Conservation (phyloP, 306 rosid species). For the Vachellia collinsii region DNA sequence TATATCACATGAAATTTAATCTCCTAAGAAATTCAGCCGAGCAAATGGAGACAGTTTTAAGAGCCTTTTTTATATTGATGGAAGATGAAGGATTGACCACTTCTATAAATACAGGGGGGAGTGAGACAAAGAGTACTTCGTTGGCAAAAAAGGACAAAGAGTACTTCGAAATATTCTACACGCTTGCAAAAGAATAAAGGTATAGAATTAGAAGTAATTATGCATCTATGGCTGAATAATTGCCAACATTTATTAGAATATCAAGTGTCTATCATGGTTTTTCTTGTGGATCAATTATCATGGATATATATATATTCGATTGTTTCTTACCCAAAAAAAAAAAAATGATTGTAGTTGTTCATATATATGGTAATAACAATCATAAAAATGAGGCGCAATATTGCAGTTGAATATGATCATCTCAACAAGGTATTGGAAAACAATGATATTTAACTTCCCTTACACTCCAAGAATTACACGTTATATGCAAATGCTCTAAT, state of each 20-base stretch:
- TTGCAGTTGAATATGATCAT: background rate
- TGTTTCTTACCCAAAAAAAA: too few relatives aligned
- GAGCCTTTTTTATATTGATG: background rate
- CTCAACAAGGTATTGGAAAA: background rate
- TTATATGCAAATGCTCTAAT: background rate
- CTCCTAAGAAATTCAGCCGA: constrained; percentile 42
- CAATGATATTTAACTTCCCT: background rate
- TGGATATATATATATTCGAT: background rate
- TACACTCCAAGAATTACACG: background rate
- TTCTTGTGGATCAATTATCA: background rate
- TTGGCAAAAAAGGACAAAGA: too few relatives aligned
- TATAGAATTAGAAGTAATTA: background rate
- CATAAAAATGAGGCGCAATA: too few relatives aligned
- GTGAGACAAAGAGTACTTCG: background rate
- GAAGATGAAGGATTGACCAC: background rate
- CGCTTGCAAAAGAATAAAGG: background rate
- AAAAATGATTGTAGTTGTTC: too few relatives aligned
- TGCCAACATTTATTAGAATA: background rate
- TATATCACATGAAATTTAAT: background rate
- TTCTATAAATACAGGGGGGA: constrained; percentile 14
- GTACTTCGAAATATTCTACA: background rate
- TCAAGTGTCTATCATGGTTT: background rate
- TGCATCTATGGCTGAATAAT: background rate
- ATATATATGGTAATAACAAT: too few relatives aligned
- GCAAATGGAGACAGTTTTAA: background rate